Evolutionary conservation across 352 stramenopile genomes (phyloP).

Genomic region (Aphanomyces stellatus): DNA sequence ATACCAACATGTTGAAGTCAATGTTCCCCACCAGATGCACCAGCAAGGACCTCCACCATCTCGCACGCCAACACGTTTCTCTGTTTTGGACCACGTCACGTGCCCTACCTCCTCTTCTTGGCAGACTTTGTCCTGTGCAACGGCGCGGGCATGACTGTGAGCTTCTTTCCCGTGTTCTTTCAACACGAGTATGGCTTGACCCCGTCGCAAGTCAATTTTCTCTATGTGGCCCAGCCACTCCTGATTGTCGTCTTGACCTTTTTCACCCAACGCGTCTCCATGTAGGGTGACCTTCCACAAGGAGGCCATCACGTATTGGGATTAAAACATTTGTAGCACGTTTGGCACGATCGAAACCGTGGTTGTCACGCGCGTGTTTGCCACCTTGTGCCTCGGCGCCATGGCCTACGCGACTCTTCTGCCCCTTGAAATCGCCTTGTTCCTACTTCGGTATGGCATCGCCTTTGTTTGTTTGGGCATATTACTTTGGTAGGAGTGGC

Average conservation of each 20-base stretch:
- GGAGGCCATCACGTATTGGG: background rate
- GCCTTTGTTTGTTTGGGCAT: too few species aligned
- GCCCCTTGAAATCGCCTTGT: constrained; percentile 52
- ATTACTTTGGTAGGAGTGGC: constrained; percentile 40
- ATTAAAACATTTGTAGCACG: background rate
- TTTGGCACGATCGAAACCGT: constrained; percentile 67
- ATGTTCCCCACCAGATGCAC: background rate
- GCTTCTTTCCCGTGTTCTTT: constrained; percentile 80
- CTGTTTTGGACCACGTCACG: constrained; percentile 53
- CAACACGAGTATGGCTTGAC: constrained; percentile 66
- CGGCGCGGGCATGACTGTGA: constrained; percentile 72
- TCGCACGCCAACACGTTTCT: constrained; percentile 29
- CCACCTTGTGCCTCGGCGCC: constrained; percentile 47
- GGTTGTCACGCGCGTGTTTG: constrained; percentile 42
- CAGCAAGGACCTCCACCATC: background rate
- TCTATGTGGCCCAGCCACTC: constrained; percentile 60
- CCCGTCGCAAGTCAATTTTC: constrained; percentile 53
- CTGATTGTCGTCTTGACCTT: constrained; percentile 58
- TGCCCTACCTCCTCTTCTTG: constrained; percentile 57
- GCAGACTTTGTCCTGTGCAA: constrained; percentile 81
- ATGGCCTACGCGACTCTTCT: constrained; percentile 55
- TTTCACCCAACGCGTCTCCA: constrained; percentile 39
- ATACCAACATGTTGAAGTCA: background rate
- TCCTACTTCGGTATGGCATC: constrained; percentile 38
- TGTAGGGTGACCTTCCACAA: background rate